Evolutionary conservation across 768 basidiomycete species (phyloP), one percentile per base, ranked within the genome.

Genomic region (Lactifluus volemus): DNA sequence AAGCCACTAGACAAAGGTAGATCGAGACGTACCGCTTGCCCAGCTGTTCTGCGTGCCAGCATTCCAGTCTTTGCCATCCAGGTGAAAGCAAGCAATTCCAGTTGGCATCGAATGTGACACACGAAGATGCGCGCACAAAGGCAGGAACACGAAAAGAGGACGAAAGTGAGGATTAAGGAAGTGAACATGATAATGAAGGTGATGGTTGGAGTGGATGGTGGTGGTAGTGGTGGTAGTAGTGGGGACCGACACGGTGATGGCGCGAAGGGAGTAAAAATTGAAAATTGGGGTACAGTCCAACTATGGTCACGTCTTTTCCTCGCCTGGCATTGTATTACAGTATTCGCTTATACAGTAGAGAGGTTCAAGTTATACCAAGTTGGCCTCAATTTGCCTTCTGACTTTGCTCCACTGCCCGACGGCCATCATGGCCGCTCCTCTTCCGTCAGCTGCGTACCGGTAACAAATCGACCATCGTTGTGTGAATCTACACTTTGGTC

Each of bases 1-100:
- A 29, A 29, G 10, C 11, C 17, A 52, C 19, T 1, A 52, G 8
- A 3, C 25, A 39, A 34, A 55, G 21, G 25, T 32, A 17, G 7
- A 45, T 41, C 19, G 49, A 49, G 29, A 67, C 74, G 60, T 65
- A 81, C 77, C 75, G 76, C 79, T 77, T 17, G 76, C 70, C 92
- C 92, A 97, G 5, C 80, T 77, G 67, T 79, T 77, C 67, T 85
- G 82, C 4, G 82, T 75, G 12, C 92, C 90, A 53, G 89, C 84
- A 66, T 82, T 84, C 76, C 88, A 94, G 72, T 97, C 94, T 68
- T 89, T 86, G 60, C 84, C 86, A 58, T 85, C 82, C 63, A 91
- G 81, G 57, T 90, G 70, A 98, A 91, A 21, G 86, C 89, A 55
- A 91, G 83, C 55, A 98, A 72, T 95, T 92, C 84, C 86, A 93